A percentile compares a stretch with the other conserved stretches of the same genome.
phyloP scores from a whole-genome alignment of 2,329 filamentous ascomycete species.

The Bimuria novae-zelandiae region DNA sequence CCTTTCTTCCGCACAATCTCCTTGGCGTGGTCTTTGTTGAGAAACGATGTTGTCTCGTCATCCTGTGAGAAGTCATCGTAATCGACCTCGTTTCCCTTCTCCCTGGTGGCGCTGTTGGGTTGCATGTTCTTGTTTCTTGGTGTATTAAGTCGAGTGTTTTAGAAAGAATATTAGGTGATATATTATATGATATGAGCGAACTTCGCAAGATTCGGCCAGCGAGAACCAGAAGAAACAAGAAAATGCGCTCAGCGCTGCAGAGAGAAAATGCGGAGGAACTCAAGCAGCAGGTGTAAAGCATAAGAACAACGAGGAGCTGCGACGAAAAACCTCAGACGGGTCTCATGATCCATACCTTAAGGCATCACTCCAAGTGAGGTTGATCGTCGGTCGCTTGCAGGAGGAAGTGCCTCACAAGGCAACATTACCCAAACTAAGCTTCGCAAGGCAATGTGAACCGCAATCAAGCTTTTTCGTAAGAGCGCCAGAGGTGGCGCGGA shows the following conservation, averaged over 20 bases:
- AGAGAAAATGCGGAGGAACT: constrained; percentile 3
- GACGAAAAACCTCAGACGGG: constrained; percentile 3
- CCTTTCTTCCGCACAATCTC: constrained; percentile 27
- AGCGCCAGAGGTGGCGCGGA: constrained; percentile 14
- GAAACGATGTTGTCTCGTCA: constrained; percentile 37
- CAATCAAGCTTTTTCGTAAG: constrained; percentile 33
- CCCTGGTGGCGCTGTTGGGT: constrained; percentile 22
- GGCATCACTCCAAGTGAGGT: constrained; percentile 5
- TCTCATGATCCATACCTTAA: constrained; percentile 1
- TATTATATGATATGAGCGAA: constrained; percentile 6
- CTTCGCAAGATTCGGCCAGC: constrained; percentile 22
- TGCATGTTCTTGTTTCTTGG: too few species aligned
- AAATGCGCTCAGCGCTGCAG: constrained; percentile 20
- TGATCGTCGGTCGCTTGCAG: constrained; percentile 4
- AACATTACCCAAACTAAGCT: constrained; percentile 23
- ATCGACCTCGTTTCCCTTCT: constrained; percentile 22
- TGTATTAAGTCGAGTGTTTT: too few species aligned
- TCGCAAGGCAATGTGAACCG: constrained; percentile 20
- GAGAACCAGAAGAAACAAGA: constrained; percentile 15
- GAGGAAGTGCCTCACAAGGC: constrained; percentile 20
- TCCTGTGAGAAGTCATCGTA: constrained; percentile 20
- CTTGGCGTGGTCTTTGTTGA: constrained; percentile 28
- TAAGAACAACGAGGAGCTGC: constrained; percentile 1
- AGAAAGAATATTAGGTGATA: constrained; percentile 18
- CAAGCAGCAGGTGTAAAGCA: constrained; percentile 1